A percentile compares a stretch with the other conserved stretches of the same genome.
Evolutionary conservation across 164 flowering plant genomes (phyloP).

Genomic region (Vitis amurensis): DNA sequence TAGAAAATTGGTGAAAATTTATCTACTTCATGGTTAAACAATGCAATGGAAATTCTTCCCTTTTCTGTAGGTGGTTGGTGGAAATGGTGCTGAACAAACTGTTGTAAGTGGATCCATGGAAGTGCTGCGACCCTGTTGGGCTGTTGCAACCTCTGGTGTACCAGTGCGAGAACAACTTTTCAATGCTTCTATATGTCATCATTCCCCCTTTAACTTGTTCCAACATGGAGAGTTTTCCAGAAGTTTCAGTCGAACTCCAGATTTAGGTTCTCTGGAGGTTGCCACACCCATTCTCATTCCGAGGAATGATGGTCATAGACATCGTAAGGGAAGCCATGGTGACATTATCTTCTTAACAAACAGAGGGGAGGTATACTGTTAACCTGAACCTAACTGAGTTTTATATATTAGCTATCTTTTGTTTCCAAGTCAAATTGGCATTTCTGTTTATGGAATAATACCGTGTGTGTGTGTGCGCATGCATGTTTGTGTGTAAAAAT

Average conservation of each 20-base stretch:
- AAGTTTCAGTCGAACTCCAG: conserved; percentile 50
- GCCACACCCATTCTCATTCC: conserved; percentile 91
- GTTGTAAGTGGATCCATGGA: conserved; percentile 98
- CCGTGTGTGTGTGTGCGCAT: no score
- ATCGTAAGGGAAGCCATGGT: conserved; percentile 94
- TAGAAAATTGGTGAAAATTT: background rate
- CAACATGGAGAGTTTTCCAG: conserved; percentile 78
- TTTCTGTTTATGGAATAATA: no score
- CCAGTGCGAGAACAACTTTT: conserved; percentile 95
- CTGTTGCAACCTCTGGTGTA: conserved; percentile 95
- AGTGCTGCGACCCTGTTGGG: conserved; percentile 96
- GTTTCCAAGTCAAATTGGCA: no score
- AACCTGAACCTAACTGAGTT: background rate
- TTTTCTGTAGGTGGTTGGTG: conserved; percentile 78
- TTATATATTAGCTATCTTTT: no score
- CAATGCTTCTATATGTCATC: conserved; percentile 92
- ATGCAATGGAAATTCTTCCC: background rate
- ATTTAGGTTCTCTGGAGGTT: conserved; percentile 73
- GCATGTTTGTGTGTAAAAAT: no score
- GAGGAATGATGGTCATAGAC: conserved; percentile 81
- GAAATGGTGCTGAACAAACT: conserved; percentile 90
- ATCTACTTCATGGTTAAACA: background rate
- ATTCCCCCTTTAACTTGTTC: conserved; percentile 73
- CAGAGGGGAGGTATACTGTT: conserved; percentile 86
- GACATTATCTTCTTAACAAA: conserved; percentile 92